Evolutionary conservation across 768 basidiomycete genomes (phyloP).

Genomic region (Exsudoporus frostii): DNA sequence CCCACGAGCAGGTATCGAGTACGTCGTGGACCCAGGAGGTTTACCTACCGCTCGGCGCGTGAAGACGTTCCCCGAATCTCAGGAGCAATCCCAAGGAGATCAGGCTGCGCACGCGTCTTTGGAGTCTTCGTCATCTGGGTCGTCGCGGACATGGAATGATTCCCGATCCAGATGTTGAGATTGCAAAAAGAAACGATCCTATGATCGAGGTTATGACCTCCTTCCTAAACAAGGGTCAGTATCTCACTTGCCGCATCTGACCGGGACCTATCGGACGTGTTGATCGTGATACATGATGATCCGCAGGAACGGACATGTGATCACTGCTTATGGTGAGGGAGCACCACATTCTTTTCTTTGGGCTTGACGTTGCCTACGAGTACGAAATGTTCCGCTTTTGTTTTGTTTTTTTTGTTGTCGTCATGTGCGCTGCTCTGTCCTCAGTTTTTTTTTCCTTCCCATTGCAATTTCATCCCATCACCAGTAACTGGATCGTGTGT

Average conservation of each 20-base stretch:
- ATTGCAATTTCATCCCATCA: neutral
- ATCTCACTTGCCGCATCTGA: neutral
- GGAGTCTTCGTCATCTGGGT: conserved; percentile 17
- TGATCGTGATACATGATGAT: neutral
- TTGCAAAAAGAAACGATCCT: neutral
- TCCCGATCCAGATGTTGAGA: conserved; percentile 8
- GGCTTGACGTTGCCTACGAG: no score
- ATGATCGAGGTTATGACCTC: neutral
- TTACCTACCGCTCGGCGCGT: conserved; percentile 11
- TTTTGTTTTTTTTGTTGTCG: neutral
- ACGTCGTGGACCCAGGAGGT: conserved; percentile 2
- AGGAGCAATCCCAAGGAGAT: conserved; percentile 1
- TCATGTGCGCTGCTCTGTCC: neutral
- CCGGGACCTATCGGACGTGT: neutral
- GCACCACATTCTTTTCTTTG: no score
- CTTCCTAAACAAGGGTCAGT: neutral
- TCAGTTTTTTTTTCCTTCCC: neutral
- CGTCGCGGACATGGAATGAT: conserved; percentile 19
- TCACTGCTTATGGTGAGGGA: neutral
- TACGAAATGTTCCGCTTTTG: neutral
- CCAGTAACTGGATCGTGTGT: neutral
- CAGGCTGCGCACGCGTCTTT: neutral
- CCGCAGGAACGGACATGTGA: neutral
- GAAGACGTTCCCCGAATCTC: neutral
- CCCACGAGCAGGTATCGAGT: conserved; percentile 17